Evolutionary conservation across 345 rosid species (phyloP), one percentile per base, ranked within the genome.

Genomic region (Excoecaria agallocha): DNA sequence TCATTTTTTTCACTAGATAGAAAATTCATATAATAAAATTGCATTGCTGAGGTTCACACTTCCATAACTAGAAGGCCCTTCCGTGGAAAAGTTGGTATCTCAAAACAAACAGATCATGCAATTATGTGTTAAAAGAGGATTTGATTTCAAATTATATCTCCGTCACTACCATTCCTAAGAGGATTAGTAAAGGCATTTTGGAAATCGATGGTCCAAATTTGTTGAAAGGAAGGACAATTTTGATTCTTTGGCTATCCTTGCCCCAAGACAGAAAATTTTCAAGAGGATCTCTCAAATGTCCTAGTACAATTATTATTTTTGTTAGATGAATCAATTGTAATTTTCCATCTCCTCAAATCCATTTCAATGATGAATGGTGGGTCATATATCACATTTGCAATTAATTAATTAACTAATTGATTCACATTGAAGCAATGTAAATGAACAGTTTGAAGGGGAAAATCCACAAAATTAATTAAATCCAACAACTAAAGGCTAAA

Each of bases 211-310:
- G 99, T 57, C 85, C 1, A 81, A 84, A 78, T 95, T 95, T 51
- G 83, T 78, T 25, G 88, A 89, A 70, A 84, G 86, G 84, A 95
- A 95, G 84, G 52, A 38, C n/a, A 61, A 71, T 73, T 93, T 87
- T 75, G 98, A 95, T 85, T 94, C 94, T 5, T 85, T 82, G 94
- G 91, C 90, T 22, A 77, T 95, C 69, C 98, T 95, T 70, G 88
- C 99, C 0, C 99, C 99, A 0, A 98, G 99, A 11, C 97, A 95
- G 81, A 95, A 84, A 77, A 87, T 95, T 66, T 93, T 95, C 82
- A 71, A 71, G 24, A 86, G 96, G 78, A 74, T 66, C 37, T 61
- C 60, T 51, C 83, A 78, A 52, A 69, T 80, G 41, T 73, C 76
- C 59, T 19, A 19, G 57, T 22, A 3, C 3, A 17, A 62, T 35